Evolutionary conservation across 2,329 filamentous ascomycete genomes (phyloP), one percentile per base, ranked within the genome.

Genomic region (Talaromyces funiculosus): DNA sequence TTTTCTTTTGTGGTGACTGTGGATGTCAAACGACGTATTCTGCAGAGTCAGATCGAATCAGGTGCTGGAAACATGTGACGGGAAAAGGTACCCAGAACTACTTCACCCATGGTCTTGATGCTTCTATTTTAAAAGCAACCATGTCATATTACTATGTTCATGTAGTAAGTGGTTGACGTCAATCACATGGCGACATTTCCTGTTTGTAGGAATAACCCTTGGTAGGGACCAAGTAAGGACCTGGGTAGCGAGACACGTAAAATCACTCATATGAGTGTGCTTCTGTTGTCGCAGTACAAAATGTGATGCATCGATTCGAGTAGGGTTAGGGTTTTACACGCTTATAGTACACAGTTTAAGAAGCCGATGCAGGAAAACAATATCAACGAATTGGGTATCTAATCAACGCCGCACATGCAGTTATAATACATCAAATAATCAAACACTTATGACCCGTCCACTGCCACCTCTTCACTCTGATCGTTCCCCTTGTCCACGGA

Each of bases 81-180:
- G 47, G 35, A 22, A 22, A 35, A 51, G 47, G 47, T 51, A 51
- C 47, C 47, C 26, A 51, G n/a, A 14, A 18, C 29, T 33, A 20
- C 29, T 22, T 20, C n/a, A 16, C 20, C 47, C 26, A 20, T 51
- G 47, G 47, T 51, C n/a, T 33, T 20, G 18, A 2, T 18, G 16
- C 14, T 51, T 20, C 47, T 51, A 51, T 51, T 51, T 51, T 51
- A 35, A 51, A 29, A 51, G 45, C n/a, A 33, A 29, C 35, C 47
- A 51, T 51, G 47, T 35, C 10, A 49, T 20, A 18, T n/a, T n/a
- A n/a, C n/a, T n/a, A n/a, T n/a, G n/a, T n/a, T n/a, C n/a, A 18
- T n/a, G 24, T 18, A 49, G 43, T 22, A 45, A n/a, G 8, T 57
- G 55, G 55, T 57, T 57, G 55, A 57, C 55, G 55, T 57, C 55